Conservation (phyloP, 2,329 filamentous ascomycete species). For the Nectriaceae sp. region DNA sequence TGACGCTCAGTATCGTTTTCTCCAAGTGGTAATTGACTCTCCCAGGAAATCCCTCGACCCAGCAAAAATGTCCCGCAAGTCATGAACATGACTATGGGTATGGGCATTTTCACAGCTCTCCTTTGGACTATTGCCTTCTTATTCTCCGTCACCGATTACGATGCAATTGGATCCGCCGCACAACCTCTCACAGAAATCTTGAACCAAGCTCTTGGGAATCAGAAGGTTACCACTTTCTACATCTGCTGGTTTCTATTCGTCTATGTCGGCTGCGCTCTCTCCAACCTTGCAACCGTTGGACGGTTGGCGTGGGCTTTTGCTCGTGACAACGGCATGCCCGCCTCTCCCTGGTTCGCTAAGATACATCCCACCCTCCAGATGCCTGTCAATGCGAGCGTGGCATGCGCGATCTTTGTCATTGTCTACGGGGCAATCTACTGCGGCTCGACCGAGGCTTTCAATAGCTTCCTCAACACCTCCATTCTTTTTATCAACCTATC, state of each 20-base stretch:
- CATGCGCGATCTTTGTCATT: not conserved
- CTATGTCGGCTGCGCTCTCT: not conserved
- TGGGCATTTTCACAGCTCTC: not conserved
- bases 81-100: not conserved
- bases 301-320: slow-evolving; percentile 6
- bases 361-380: not conserved
- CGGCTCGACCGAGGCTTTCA: slow-evolving; percentile 2
- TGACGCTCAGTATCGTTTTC: not conserved
- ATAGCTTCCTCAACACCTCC: not conserved
- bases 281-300: not conserved
- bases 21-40: not conserved
- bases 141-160: slow-evolving; percentile 1
- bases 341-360: not conserved
- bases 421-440: not conserved
- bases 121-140: slow-evolving; percentile 1
- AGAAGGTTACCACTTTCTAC: not conserved
- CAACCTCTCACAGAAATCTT: slow-evolving; percentile 2
- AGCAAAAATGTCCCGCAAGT: not conserved
- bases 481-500: slow-evolving; percentile 1
- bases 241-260: slow-evolving; percentile 4
- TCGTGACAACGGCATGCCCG: slow-evolving; percentile 3
- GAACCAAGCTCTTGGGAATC: not conserved
- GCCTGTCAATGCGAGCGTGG: slow-evolving; percentile 1
- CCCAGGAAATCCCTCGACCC: slow-evolving; percentile 1
- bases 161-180: not conserved